A percentile compares a stretch with the other conserved stretches of the same genome.
These are phyloP conservation scores for Grigorovia humatica DNA, from an alignment of 805 yeast species.

Conservation along the genomic window DNA sequence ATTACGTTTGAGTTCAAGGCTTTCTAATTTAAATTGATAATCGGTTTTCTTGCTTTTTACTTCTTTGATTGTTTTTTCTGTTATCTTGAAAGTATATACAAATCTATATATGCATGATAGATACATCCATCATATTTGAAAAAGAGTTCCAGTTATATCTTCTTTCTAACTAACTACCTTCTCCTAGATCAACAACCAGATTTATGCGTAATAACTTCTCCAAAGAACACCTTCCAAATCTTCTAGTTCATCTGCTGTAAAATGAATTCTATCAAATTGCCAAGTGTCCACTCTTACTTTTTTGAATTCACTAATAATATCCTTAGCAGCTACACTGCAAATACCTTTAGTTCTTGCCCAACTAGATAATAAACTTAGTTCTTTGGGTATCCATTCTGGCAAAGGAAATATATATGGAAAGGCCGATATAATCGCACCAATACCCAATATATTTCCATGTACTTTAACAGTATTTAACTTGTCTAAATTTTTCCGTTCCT, in stretches of 20 bases:
- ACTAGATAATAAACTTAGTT: conserved; percentile 58
- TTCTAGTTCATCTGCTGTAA: conserved; percentile 69
- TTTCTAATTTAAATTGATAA: too few relatives aligned
- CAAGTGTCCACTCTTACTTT: conserved; percentile 91
- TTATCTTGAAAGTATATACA: too few relatives aligned
- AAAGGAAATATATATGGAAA: conserved; percentile 89
- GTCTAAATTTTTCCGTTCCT: conserved; percentile 29
- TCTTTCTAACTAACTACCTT: neutral
- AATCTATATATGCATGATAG: too few relatives aligned
- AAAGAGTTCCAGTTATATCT: too few relatives aligned
- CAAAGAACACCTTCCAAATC: conserved; percentile 90
- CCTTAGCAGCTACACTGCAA: conserved; percentile 77
- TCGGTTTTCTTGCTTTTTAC: too few relatives aligned
- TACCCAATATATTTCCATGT: conserved; percentile 82
- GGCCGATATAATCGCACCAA: conserved; percentile 81
- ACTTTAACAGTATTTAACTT: conserved; percentile 33
- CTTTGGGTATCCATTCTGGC: conserved; percentile 77
- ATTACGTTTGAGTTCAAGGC: too few relatives aligned
- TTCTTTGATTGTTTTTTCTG: too few relatives aligned
- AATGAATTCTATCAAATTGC: conserved; percentile 76
- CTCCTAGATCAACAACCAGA: neutral
- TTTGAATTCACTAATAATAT: conserved; percentile 70
- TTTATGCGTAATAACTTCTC: conserved; percentile 78
- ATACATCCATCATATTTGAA: too few relatives aligned
- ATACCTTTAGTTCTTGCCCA: conserved; percentile 68